Evolutionary conservation across 2,329 filamentous ascomycete species (phyloP), one percentile per base, ranked within the genome.

Genomic region (Exserohilum rostratum): DNA sequence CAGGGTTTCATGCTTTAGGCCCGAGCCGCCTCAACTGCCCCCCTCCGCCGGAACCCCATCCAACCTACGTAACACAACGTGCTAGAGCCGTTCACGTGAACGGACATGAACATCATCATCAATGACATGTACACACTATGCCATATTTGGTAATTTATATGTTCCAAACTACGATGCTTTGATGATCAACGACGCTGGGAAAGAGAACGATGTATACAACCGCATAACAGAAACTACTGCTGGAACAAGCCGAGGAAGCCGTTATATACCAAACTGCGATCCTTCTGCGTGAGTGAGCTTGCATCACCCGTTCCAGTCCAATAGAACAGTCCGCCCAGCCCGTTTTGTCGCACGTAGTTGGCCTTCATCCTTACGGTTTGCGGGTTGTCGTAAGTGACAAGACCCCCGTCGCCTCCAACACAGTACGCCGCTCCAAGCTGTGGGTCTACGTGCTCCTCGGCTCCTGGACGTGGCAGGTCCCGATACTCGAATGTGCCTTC

Each of bases 331-430:
- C 90, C 90, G 25, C 87, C 90, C 15, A 95, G 78, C 25, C 84
- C 83, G 64, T 88, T 87, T 65, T 89, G 83, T 66, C 85, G 88
- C 72, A 87, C 90, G 71, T 88, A 93, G 6, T 80, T 78, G 1
- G 88, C 90, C 77, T 95, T 95, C 72, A 87, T 83, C 73, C 83
- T 83, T 30, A 93, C 90, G 2, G 90, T 92, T 38, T 87, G 84
- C 3, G 88, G 86, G 61, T 89, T 92, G 73, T 95, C 90, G 71
- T 93, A 95, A 2, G 85, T 88, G 37, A 93, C 85, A 62, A 92
- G 93, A 0, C 89, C 90, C 3, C 88, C 88, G 65, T 91, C 89
- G 1, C 83, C 86, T 5, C 89, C 89, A 29, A 86, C 77, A 64
- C 89, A 93, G 65, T 85, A 89, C 5, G 90, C 90, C 15, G 90